Base-by-base conservation (phyloP, 108 stramenopile species). In the Schizochytrium sp. region DNA sequence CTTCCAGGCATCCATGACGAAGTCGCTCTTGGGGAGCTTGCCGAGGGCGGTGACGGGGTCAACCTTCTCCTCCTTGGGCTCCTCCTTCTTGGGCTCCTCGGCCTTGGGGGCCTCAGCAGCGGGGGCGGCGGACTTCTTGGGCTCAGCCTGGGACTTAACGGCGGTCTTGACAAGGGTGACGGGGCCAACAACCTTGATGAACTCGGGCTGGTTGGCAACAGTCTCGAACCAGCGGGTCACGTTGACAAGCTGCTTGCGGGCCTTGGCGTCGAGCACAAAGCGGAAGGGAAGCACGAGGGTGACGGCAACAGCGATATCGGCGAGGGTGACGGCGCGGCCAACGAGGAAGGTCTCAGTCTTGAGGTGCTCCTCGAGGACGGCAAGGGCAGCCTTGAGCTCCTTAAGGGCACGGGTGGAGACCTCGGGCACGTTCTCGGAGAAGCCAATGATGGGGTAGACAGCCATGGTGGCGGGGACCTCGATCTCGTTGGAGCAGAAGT, bases 401-500 rank as follows among this genome's bases (percentile, higher is more conserved):
- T 58, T 83, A 76, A 94, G 94, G 87, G 96, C 96, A 92, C 96
- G 95, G 41, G 46, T 72, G 64, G 93, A 89, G 15, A 94, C 94
- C 41, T 72, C 59, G 42, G 91, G 76, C 46, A 96, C 91, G 92
- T 92, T 92, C 5, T 95, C 94, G 93, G 96, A 96, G 92, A 94
- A 97, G 72, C 97, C 97, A 46, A 95, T 90, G 56, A 96, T 94
- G 13, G 97, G 96, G 92, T 97, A 97, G 69, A 93, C 92, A 93
- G 95, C 95, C 53, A 97, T 92, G 89, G 96, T 95, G 57, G 95
- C 95, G 2, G 97, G 96, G n/a, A 97, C 95, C 92, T 98, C 97
- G 19, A 98, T 40, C 92, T 98, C 94, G 88, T 96, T 93, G 10
- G 92, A 88, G 55, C 92, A 88, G 89, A 96, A 98, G 87, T 98